A percentile compares a stretch with the other conserved stretches of the same genome.
phyloP scores from a whole-genome alignment of 129 eudicot genomes.

The Smallanthus sonchifolius region DNA sequence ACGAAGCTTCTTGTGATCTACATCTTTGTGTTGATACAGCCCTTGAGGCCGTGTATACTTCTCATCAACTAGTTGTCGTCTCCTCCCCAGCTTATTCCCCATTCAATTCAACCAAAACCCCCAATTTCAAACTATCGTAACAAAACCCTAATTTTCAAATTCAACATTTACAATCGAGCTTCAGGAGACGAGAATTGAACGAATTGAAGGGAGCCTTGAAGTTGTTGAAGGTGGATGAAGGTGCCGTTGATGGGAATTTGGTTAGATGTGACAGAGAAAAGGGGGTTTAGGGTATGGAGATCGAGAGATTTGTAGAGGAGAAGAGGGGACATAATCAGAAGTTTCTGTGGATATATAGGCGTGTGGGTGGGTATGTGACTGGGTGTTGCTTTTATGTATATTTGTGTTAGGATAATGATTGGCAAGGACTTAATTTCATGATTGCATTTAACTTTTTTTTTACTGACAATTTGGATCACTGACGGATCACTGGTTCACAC shows the following conservation, averaged over 20 bases:
- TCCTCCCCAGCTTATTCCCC: conserved; percentile 96
- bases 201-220: conserved; percentile 31
- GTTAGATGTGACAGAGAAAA: not conserved
- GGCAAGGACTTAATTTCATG: no score
- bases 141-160: conserved; percentile 34
- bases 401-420: not conserved
- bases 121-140: not conserved
- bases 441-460: no score
- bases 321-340: conserved; percentile 66
- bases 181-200: not conserved
- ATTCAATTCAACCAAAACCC: conserved; percentile 33
- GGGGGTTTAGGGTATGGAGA: conserved; percentile 29
- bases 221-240: conserved; percentile 5
- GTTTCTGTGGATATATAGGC: conserved; percentile 41
- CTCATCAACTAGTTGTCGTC: conserved; percentile 86
- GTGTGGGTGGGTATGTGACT: conserved; percentile 22
- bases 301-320: conserved; percentile 43
- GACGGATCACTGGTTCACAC: no score
- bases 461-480: no score
- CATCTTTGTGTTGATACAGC: conserved; percentile 87
- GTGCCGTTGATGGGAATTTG: not conserved
- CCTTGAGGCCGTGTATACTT: conserved; percentile 97
- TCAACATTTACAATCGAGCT: conserved; percentile 16
- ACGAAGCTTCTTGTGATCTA: conserved; percentile 94
- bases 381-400: conserved; percentile 13